phyloP scores from a whole-genome alignment of 2,329 filamentous ascomycete genomes.

The Fusarium chlamydosporum region DNA sequence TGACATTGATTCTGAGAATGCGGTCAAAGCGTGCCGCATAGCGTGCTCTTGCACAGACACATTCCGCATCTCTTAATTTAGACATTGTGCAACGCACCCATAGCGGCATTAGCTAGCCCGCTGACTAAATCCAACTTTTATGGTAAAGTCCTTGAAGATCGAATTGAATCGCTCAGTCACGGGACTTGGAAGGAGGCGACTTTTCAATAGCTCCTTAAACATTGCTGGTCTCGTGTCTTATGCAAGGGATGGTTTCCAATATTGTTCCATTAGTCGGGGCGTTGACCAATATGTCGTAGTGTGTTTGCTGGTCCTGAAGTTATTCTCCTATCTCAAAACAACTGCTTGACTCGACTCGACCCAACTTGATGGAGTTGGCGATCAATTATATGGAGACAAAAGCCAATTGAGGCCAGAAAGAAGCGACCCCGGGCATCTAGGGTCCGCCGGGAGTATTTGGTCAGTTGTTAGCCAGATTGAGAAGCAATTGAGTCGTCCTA shows the following conservation, averaged over 20 bases:
- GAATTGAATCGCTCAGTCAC: conserved; percentile 30
- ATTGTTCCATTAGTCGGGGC: conserved; percentile 24
- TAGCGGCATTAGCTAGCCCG: conserved; percentile 18
- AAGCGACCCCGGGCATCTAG: conserved; percentile 38
- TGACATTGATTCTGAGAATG: conserved; percentile 7
- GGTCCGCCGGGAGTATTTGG: conserved; percentile 22
- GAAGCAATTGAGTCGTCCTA: conserved; percentile 30
- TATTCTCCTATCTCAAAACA: conserved; percentile 33
- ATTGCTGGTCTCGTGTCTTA: conserved; percentile 30
- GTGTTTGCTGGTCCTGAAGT: conserved; percentile 26
- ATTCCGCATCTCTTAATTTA: conserved; percentile 17
- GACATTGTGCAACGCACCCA: conserved; percentile 20
- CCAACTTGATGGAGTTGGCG: conserved; percentile 23
- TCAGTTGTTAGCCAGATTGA: conserved; percentile 40
- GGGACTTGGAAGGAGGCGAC: conserved; percentile 17
- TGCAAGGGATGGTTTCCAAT: conserved; percentile 39
- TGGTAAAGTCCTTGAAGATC: conserved; percentile 23
- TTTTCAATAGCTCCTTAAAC: conserved; percentile 19
- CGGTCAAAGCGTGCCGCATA: conserved; percentile 20
- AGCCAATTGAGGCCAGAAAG: conserved; percentile 43
- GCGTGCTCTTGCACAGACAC: conserved; percentile 22
- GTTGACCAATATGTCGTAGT: conserved; percentile 34
- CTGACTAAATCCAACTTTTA: conserved; percentile 14
- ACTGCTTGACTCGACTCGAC: conserved; percentile 20
- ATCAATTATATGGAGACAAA: conserved; percentile 35